phyloP scores from a whole-genome alignment of 2,329 filamentous ascomycete genomes.

The Didymella arachidicola region DNA sequence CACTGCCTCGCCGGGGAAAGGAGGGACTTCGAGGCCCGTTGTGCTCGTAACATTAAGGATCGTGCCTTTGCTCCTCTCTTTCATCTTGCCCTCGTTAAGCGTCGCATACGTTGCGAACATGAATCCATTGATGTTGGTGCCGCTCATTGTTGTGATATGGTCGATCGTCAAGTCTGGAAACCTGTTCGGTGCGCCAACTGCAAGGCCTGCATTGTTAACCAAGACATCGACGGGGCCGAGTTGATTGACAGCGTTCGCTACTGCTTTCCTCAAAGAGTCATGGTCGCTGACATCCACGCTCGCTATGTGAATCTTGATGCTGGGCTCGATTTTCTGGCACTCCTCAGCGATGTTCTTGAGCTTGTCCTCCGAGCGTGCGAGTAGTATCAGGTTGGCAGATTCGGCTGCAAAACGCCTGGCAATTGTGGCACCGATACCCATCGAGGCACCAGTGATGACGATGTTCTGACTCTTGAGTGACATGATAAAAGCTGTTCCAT shows the following conservation, averaged over 20 bases:
- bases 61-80: slow-evolving; percentile 51
- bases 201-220: slow-evolving; percentile 60
- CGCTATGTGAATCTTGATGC: slow-evolving; percentile 36
- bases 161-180: slow-evolving; percentile 55
- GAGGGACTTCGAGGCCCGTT: slow-evolving; percentile 58
- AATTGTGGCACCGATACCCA: slow-evolving; percentile 59
- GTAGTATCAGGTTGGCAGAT: slow-evolving; percentile 54
- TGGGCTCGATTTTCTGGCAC: slow-evolving; percentile 17
- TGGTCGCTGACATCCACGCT: slow-evolving; percentile 49
- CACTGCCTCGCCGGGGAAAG: slow-evolving; percentile 59
- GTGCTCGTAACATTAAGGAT: slow-evolving; percentile 60
- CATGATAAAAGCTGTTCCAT: slow-evolving; percentile 23
- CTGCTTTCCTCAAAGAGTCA: slow-evolving; percentile 37
- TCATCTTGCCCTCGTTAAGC: slow-evolving; percentile 55
- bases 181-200: slow-evolving; percentile 54
- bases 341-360: slow-evolving; percentile 31
- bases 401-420: slow-evolving; percentile 51
- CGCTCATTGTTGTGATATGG: slow-evolving; percentile 56
- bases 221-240: slow-evolving; percentile 55
- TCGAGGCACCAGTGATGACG: slow-evolving; percentile 53
- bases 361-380: slow-evolving; percentile 51
- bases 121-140: slow-evolving; percentile 59
- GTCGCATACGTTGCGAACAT: slow-evolving; percentile 58
- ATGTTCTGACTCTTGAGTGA: slow-evolving; percentile 37
- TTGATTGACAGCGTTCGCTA: slow-evolving; percentile 34